phyloP scores from a whole-genome alignment of 106 monocot genomes.

The Allium sativum region DNA sequence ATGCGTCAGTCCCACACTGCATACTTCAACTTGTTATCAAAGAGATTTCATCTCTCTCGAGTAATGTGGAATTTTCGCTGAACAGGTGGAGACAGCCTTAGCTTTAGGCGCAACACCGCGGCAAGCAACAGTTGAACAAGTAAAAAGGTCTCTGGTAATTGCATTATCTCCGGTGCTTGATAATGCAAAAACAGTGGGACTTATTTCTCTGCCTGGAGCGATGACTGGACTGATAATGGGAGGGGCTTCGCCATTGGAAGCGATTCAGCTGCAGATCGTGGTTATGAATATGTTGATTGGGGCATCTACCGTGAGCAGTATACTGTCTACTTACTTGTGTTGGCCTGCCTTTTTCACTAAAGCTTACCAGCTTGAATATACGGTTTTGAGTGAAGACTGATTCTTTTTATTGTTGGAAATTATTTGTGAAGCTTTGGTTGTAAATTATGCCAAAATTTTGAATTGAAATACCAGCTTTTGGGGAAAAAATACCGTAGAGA shows the following conservation, averaged over 20 bases:
- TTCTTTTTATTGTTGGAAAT: not conserved
- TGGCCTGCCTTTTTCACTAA: conserved; percentile 92
- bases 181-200: conserved; percentile 88
- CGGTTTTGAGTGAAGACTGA: conserved; percentile 43
- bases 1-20: no score
- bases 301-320: conserved; percentile 74
- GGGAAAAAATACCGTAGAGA: no score
- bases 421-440: not conserved
- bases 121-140: conserved; percentile 70
- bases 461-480: no score
- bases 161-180: conserved; percentile 79
- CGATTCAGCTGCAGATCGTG: conserved; percentile 87
- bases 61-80: not conserved
- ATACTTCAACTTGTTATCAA: no score
- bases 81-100: conserved; percentile 73
- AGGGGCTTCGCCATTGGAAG: conserved; percentile 80
- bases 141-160: conserved; percentile 61
- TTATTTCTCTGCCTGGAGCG: conserved; percentile 78
- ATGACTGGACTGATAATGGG: conserved; percentile 98
- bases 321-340: conserved; percentile 70
- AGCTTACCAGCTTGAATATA: conserved; percentile 56
- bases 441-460: conserved; percentile 1
- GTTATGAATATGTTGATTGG: conserved; percentile 96
- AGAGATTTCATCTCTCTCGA: no score
- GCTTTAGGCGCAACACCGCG: conserved; percentile 87